These are phyloP conservation scores for Mitragyna speciosa DNA, from an alignment of 257 asterid genomes.

Conservation along the genomic window DNA sequence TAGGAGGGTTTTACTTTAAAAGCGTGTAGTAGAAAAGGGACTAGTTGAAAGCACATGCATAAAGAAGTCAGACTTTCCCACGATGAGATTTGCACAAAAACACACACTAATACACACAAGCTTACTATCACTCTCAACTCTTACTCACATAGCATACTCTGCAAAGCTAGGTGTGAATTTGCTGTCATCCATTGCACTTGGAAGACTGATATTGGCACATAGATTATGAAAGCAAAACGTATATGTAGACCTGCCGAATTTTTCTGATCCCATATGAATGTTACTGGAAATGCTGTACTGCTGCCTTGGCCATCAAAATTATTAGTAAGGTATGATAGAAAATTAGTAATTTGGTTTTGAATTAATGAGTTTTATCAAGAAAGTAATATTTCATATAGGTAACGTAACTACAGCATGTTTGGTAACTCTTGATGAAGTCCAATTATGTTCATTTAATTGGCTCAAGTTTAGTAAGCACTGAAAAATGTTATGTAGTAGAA, in stretches of 20 bases:
- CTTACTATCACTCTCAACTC: conserved; percentile 10
- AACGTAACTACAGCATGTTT: too few species aligned
- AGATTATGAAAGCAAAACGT: not conserved
- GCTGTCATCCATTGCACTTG: too few species aligned
- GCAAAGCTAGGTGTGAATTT: too few species aligned
- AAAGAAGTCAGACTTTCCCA: conserved; percentile 10
- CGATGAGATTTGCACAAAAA: not conserved
- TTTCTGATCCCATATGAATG: not conserved
- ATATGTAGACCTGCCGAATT: not conserved
- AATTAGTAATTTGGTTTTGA: too few species aligned
- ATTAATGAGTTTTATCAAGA: not conserved
- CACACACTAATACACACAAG: not conserved
- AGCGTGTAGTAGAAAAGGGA: conserved; percentile 17
- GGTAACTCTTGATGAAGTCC: not conserved
- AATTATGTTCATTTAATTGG: not conserved
- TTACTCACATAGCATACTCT: too few species aligned
- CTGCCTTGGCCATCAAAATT: too few species aligned
- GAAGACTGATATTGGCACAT: too few species aligned
- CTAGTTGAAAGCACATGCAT: conserved; percentile 22
- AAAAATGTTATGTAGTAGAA: too few species aligned
- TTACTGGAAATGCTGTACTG: too few species aligned
- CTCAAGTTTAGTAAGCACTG: too few species aligned
- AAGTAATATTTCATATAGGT: too few species aligned
- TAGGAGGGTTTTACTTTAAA: not conserved
- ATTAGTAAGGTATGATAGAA: too few species aligned